These are phyloP conservation scores for Fraxinus nigra DNA, from an alignment of 305 asterid species.

Conservation along the genomic window DNA sequence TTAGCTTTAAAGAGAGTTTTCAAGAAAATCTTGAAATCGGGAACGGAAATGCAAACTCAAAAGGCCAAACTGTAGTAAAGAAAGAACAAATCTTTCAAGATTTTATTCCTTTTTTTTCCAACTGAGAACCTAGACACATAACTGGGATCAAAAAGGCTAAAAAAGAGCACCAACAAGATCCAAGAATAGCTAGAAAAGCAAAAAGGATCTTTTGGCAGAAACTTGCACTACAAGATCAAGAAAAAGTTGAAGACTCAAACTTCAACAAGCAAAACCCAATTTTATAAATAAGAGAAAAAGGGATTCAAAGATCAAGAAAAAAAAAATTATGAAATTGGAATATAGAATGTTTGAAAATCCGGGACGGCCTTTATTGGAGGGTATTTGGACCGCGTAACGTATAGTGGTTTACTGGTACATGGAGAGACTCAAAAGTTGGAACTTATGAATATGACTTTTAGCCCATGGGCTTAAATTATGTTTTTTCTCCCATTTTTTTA, in stretches of 20 bases:
- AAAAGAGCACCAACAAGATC: not conserved
- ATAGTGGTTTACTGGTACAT: not conserved
- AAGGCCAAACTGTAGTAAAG: not conserved
- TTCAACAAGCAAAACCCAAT: not conserved
- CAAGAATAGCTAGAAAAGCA: not conserved
- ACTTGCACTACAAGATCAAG: not conserved
- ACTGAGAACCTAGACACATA: not conserved
- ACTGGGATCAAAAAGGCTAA: not conserved
- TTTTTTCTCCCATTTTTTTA: too few relatives aligned
- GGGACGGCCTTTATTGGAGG: not conserved
- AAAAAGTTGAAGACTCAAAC: not conserved
- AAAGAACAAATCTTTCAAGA: not conserved
- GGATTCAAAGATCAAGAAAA: not conserved
- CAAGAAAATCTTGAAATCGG: conserved; percentile 10
- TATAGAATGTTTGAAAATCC: not conserved
- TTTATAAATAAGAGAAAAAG: not conserved
- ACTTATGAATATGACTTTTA: not conserved
- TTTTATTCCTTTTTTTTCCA: not conserved
- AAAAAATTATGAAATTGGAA: not conserved
- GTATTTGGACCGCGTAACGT: not conserved
- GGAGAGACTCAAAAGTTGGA: not conserved
- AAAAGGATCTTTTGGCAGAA: not conserved
- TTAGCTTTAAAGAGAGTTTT: conserved; percentile 6
- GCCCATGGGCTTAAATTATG: too few relatives aligned
- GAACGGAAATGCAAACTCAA: not conserved